A percentile compares a stretch with the other conserved stretches of the same genome.
phyloP scores from a whole-genome alignment of 2,329 filamentous ascomycete genomes.

The Monosporascus sp. region DNA sequence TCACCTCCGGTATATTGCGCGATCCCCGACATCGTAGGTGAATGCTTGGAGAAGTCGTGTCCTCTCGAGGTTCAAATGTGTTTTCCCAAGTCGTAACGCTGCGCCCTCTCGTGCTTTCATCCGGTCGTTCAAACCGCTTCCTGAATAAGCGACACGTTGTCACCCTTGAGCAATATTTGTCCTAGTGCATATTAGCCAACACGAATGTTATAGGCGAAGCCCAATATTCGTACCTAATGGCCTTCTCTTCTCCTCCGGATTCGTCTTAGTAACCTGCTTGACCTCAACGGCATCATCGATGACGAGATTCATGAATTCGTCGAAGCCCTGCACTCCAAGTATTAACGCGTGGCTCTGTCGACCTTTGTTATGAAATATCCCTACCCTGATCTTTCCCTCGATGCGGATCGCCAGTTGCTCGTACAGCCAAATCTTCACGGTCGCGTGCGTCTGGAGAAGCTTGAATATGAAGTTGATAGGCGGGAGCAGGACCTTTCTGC shows the following conservation, averaged over 20 bases:
- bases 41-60: conserved; percentile 3
- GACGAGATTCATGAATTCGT: conserved; percentile 99
- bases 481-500: conserved; percentile 54
- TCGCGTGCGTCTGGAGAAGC: conserved; percentile 74
- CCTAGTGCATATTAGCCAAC: conserved; percentile 33
- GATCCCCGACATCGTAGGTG: conserved; percentile 2
- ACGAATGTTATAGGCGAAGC: background rate
- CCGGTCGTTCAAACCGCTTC: conserved; percentile 30
- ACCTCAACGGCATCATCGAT: conserved; percentile 95
- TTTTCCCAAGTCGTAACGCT: background rate
- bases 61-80: background rate
- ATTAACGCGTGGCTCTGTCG: background rate
- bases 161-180: conserved; percentile 62
- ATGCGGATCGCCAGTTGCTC: conserved; percentile 93
- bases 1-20: conserved; percentile 3
- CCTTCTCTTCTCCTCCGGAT: conserved; percentile 69
- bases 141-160: conserved; percentile 60
- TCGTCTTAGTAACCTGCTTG: conserved; percentile 73
- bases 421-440: conserved; percentile 92
- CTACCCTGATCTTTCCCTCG: conserved; percentile 89
- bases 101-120: conserved; percentile 14
- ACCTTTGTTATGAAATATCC: conserved; percentile 22
- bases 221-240: conserved; percentile 58
- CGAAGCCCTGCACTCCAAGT: conserved; percentile 67
- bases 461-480: conserved; percentile 88